These are phyloP conservation scores for Seiridium cupressi DNA, from an alignment of 2,329 filamentous ascomycete genomes.

Conservation along the genomic window DNA sequence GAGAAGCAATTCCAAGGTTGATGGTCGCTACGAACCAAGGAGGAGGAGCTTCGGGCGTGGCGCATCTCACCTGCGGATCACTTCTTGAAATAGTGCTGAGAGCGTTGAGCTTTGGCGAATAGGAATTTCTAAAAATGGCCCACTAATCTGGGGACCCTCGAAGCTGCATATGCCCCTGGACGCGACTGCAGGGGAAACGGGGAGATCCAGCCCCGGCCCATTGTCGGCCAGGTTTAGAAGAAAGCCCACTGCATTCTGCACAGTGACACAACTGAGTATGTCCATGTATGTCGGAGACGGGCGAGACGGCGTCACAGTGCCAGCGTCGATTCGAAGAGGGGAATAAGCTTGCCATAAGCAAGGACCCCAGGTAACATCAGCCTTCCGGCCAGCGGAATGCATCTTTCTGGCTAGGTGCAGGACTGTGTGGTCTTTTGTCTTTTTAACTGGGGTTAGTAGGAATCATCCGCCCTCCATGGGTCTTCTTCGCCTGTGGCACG, in stretches of 20 bases:
- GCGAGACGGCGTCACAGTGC: not conserved
- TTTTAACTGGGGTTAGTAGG: too few relatives aligned
- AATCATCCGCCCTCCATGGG: too few relatives aligned
- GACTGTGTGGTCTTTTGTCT: too few relatives aligned
- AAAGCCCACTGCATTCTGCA: not conserved
- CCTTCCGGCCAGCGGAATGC: too few relatives aligned
- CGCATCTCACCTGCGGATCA: slow-evolving; percentile 2
- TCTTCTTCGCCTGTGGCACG: too few relatives aligned
- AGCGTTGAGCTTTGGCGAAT: slow-evolving; percentile 3
- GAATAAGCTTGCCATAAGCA: too few relatives aligned
- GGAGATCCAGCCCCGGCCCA: not conserved
- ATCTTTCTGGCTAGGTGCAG: too few relatives aligned
- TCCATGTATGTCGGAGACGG: not conserved
- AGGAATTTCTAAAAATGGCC: not conserved
- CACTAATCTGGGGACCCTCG: not conserved
- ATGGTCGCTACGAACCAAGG: not conserved
- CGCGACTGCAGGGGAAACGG: not conserved
- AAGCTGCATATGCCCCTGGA: not conserved
- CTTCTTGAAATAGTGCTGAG: not conserved
- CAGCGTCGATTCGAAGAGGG: not conserved
- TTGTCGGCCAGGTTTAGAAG: not conserved
- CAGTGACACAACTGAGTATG: not conserved
- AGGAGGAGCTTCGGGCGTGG: not conserved
- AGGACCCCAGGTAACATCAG: too few relatives aligned
- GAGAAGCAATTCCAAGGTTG: not conserved